A percentile compares a stretch with the other conserved stretches of the same genome.
phyloP scores from a whole-genome alignment of 1,284 basidiomycete genomes.

The Inonotus hispidus region DNA sequence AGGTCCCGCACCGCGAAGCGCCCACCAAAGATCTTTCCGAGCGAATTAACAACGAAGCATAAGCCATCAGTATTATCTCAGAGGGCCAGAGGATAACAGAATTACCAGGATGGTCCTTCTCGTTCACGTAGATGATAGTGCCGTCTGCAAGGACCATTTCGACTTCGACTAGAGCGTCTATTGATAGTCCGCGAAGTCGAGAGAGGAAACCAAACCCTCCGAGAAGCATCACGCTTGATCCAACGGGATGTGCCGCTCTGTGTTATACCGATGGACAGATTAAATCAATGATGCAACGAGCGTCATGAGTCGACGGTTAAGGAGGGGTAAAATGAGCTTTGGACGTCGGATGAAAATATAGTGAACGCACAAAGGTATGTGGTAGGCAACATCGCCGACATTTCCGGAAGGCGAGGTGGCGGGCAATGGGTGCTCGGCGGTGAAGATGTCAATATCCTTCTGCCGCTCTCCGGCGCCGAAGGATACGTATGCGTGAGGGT shows the following conservation, averaged over 20 bases:
- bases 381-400: conserved; percentile 64
- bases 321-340: conserved; percentile 16
- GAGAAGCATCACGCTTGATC: conserved; percentile 78
- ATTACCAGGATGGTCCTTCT: conserved; percentile 60
- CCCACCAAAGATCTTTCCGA: conserved; percentile 82
- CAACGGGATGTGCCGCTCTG: conserved; percentile 71
- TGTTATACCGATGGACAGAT: neutral
- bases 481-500: conserved; percentile 69
- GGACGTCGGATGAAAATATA: conserved; percentile 5
- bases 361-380: conserved; percentile 73
- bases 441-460: conserved; percentile 77
- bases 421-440: conserved; percentile 62
- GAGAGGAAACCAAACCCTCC: conserved; percentile 89
- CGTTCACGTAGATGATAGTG: conserved; percentile 62
- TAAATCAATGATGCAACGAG: too few species aligned
- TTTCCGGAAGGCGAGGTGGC: conserved; percentile 46
- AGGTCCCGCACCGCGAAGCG: conserved; percentile 79
- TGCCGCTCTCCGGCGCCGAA: conserved; percentile 80
- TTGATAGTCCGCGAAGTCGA: conserved; percentile 76
- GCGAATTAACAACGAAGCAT: neutral
- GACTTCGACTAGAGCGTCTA: conserved; percentile 82
- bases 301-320: neutral
- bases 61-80: neutral
- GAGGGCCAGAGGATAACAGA: neutral
- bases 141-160: conserved; percentile 83